Evolutionary conservation across 75 land plant genomes (phyloP).

Genomic region (Sequoia sempervirens): DNA sequence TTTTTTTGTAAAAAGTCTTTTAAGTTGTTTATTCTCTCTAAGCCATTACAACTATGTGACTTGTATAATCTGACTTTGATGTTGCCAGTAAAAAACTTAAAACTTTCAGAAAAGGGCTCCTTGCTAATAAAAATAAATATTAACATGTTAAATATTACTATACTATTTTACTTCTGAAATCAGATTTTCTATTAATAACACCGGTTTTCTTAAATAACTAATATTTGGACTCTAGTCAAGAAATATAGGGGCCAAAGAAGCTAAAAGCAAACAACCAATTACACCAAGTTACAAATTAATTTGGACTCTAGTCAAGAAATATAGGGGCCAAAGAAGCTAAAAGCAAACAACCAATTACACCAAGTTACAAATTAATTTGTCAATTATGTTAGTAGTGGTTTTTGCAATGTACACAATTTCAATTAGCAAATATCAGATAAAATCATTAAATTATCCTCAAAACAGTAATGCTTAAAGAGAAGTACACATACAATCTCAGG

Average conservation of each 20-base stretch:
- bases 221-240: background rate
- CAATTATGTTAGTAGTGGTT: background rate
- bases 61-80: background rate
- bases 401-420: background rate
- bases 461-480: background rate
- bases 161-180: background rate
- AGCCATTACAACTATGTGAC: background rate
- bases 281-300: background rate
- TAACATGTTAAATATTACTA: background rate
- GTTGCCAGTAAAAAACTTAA: background rate
- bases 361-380: background rate
- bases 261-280: background rate
- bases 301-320: background rate
- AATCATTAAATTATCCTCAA: background rate
- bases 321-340: background rate
- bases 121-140: background rate
- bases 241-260: background rate
- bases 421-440: background rate
- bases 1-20: background rate
- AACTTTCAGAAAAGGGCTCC: background rate
- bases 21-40: background rate
- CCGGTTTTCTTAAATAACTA: background rate
- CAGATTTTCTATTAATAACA: background rate
- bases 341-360: background rate
- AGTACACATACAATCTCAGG: constrained; percentile 56